Evolutionary conservation across 257 asterid genomes (phyloP).

Genomic region (Nemophila menziesii): DNA sequence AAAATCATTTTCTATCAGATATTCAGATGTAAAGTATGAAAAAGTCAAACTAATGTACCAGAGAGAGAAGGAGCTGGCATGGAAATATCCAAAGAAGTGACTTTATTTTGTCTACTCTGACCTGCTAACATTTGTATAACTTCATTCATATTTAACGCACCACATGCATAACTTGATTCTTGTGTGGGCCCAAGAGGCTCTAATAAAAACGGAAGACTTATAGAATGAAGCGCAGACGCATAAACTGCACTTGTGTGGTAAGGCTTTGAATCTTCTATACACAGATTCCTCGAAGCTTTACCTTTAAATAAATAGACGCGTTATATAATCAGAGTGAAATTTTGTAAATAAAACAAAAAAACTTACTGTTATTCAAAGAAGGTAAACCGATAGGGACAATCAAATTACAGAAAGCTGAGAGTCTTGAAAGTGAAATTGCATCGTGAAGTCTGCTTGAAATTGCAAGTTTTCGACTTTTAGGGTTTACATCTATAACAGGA

Average conservation of each 20-base stretch:
- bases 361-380: conserved; percentile 57
- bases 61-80: conserved; percentile 66
- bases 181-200: conserved; percentile 59
- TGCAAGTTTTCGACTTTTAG: conserved; percentile 39
- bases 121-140: conserved; percentile 59
- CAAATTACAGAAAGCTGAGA: conserved; percentile 63
- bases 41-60: conserved; percentile 26
- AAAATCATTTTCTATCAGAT: conserved; percentile 3
- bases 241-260: conserved; percentile 87
- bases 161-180: conserved; percentile 34
- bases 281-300: conserved; percentile 47
- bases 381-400: conserved; percentile 80
- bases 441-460: conserved; percentile 55
- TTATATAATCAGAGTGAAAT: conserved; percentile 11
- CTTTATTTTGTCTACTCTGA: conserved; percentile 65
- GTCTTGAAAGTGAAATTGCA: conserved; percentile 75
- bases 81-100: conserved; percentile 53
- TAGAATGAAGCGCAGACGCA: conserved; percentile 83
- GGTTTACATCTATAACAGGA: conserved; percentile 29
- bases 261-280: conserved; percentile 48
- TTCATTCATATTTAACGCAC: conserved; percentile 55
- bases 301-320: conserved; percentile 23
- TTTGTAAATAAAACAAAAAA: no score
- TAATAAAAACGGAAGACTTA: conserved; percentile 83
- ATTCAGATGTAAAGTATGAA: not conserved